Evolutionary conservation across 148 eudicot genomes (phyloP).

Genomic region (Fagopyrum tataricum): DNA sequence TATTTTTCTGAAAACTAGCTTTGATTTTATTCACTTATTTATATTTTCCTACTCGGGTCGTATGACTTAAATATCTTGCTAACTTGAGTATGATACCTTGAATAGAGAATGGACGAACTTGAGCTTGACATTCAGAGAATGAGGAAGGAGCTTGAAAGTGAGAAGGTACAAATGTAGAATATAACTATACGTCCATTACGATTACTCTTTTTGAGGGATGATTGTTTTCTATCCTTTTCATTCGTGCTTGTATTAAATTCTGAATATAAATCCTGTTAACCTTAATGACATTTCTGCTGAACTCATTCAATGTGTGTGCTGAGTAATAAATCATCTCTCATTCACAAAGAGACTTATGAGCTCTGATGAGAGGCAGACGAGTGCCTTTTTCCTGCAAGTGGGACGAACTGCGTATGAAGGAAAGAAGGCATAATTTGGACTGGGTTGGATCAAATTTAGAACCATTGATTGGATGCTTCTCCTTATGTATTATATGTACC

Average conservation of each 20-base stretch:
- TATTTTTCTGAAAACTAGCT: background rate
- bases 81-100: slow-evolving; percentile 8
- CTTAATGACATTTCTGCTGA: background rate
- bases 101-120: slow-evolving; percentile 71
- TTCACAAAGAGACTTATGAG: no score
- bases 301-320: background rate
- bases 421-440: no score
- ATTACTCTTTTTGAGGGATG: background rate
- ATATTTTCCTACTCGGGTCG: background rate
- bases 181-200: no score
- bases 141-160: slow-evolving; percentile 74
- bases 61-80: background rate
- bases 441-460: no score
- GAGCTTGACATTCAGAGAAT: slow-evolving; percentile 51
- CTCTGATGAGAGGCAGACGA: no score
- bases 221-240: background rate
- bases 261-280: background rate
- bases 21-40: slow-evolving; percentile 2
- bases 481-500: no score
- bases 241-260: background rate
- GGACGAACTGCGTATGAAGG: no score
- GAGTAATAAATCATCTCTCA: no score
- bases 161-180: slow-evolving; percentile 57
- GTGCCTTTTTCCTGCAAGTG: no score
- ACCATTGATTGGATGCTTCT: no score